Percentiles rank a stretch among this genome's conserved stretches.
Conservation (phyloP, 202 grass and related monocot genomes). For the Hordeum pubiflorum region DNA sequence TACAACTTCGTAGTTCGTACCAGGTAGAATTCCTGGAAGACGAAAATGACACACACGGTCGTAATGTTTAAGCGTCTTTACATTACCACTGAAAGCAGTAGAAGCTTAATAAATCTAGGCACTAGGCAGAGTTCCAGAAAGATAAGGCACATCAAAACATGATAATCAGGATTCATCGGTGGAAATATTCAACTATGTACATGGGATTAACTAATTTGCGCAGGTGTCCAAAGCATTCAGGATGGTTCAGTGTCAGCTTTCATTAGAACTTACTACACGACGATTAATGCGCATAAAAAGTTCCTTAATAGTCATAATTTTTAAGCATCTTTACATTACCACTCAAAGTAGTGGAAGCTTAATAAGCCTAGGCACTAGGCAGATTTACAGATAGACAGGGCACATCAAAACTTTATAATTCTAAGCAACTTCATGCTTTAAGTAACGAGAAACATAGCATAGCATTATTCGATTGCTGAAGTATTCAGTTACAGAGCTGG, state of each 20-base stretch:
- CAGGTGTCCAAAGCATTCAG: not conserved
- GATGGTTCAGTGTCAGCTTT: not conserved
- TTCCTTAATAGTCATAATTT: not conserved
- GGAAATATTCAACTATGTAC: not conserved
- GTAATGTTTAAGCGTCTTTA: not conserved
- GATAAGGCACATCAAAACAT: not conserved
- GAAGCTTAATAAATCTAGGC: not conserved
- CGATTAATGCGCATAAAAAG: not conserved
- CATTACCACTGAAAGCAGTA: not conserved
- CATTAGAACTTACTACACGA: not conserved
- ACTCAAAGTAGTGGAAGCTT: not conserved
- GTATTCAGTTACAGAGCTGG: too few species aligned
- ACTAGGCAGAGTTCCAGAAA: not conserved
- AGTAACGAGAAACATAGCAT: not conserved
- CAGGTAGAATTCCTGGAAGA: too few species aligned
- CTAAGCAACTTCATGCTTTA: not conserved
- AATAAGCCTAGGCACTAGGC: not conserved
- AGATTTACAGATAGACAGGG: not conserved
- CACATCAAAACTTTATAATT: not conserved
- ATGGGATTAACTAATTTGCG: not conserved
- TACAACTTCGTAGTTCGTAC: too few species aligned
- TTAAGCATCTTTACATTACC: not conserved
- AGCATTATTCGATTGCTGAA: too few species aligned
- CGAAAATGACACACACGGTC: not conserved
- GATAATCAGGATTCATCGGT: too few species aligned